Base-by-base conservation (phyloP, 176 grass and related monocot species). In the Luzula sylvatica region DNA sequence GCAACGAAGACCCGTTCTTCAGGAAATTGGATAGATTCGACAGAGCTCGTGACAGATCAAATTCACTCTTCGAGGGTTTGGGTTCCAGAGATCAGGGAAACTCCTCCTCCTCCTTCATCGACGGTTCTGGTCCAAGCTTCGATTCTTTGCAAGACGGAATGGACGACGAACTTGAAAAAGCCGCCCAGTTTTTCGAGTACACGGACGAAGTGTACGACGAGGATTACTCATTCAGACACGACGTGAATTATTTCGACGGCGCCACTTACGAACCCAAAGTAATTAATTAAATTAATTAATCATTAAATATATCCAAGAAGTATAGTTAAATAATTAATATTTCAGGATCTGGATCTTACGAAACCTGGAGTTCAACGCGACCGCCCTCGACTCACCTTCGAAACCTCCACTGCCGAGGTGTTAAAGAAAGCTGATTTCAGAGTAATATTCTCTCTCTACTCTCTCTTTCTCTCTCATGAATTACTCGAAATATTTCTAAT, bases 381-480 rank as follows among this genome's bases (percentile, higher is more conserved):
- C 3, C 50, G 45, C 11, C 74, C 61, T 61, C 72, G 60, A 74
- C 43, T 1, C 20, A 58, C 70, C 30, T 96, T 96, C 69, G 38
- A 86, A 82, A 90, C 81, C 19, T 79, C 78, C 41, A 90, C 85
- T 43, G 16, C 30, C 11, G 81, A 90, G 35, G 92, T 90, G 66
- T 71, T 96, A 42, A 83, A 40, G 65, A 96, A 90, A 79, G 85
- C 92, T 0, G 92, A 96, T 86, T 96, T 90, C 71, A 79, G 81
- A 74, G 90, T 96, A 32, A 82, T 54, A 60, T 19, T 55, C 43
- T 48, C 56, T 25, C 38, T 43, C 30, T 35, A n/a, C n/a, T n/a
- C 1, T 9, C 17, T 55, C 11, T 54, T 12, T 22, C 46, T 54
- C 23, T 46, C 41, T 13, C 7, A 5, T 18, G 12, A 2, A n/a